Percentiles rank a stretch among this genome's conserved stretches.
Evolutionary conservation across 441 rosid species (phyloP).

Genomic region (Erodium trifolium): DNA sequence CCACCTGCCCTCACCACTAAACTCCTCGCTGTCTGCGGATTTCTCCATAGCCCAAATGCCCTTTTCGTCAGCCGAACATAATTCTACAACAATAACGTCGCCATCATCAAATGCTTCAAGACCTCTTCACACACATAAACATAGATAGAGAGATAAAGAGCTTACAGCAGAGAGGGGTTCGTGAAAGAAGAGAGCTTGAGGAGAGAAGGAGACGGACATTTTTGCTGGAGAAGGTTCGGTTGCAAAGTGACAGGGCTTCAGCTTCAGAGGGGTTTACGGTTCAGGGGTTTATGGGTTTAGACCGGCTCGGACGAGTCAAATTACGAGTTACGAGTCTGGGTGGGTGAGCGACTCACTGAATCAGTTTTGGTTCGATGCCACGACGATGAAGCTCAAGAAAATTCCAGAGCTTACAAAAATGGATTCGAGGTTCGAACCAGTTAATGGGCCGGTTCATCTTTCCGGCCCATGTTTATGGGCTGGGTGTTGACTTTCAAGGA

Average conservation of each 20-base stretch:
- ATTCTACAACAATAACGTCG: constrained; percentile 30
- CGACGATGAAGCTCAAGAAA: neutral
- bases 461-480: neutral
- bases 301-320: neutral
- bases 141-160: neutral
- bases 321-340: neutral
- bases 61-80: constrained; percentile 25
- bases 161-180: constrained; percentile 18
- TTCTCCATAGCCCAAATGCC: constrained; percentile 23
- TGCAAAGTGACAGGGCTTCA: neutral
- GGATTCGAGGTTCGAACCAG: neutral
- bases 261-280: constrained; percentile 7
- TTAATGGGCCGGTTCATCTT: too few species aligned
- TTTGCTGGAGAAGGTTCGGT: neutral
- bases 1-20: constrained; percentile 61
- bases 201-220: constrained; percentile 22
- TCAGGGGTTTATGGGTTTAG: constrained; percentile 8
- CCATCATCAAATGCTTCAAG: neutral
- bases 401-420: neutral
- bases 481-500: neutral
- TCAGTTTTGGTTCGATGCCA: too few species aligned
- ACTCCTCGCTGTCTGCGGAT: constrained; percentile 24
- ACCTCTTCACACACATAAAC: neutral
- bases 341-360: neutral
- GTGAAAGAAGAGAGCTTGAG: constrained; percentile 17